phyloP scores from a whole-genome alignment of 2,329 filamentous ascomycete species.

The Paecilomyces niveus region DNA sequence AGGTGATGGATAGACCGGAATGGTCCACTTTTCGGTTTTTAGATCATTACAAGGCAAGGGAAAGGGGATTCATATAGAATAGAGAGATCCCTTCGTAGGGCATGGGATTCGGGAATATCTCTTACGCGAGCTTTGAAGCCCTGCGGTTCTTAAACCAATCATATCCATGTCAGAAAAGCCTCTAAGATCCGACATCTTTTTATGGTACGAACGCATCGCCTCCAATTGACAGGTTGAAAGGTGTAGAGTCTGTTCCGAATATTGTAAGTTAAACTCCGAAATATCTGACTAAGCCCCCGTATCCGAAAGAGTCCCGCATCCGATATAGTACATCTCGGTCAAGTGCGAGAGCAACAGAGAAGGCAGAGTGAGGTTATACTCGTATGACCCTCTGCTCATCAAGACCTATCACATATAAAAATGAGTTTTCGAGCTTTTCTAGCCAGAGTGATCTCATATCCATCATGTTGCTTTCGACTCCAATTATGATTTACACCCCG shows the following conservation, averaged over 20 bases:
- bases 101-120: background rate
- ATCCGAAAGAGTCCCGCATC: background rate
- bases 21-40: background rate
- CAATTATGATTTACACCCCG: background rate
- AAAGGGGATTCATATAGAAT: background rate
- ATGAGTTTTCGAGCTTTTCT: background rate
- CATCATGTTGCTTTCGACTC: background rate
- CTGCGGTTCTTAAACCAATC: background rate
- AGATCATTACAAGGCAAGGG: background rate
- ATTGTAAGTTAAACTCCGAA: background rate
- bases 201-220: background rate
- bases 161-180: background rate
- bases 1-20: background rate
- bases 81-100: background rate
- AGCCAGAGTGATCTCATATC: background rate
- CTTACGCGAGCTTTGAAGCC: background rate
- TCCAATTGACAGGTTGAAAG: background rate
- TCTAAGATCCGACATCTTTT: background rate
- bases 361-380: too few species aligned
- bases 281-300: background rate
- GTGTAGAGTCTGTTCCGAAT: background rate
- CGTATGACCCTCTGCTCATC: too few species aligned
- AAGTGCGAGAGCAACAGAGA: too few species aligned
- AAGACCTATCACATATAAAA: background rate
- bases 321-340: too few species aligned